These are phyloP conservation scores for Hypoxylon fuscum DNA, from an alignment of 495 filamentous ascomycete species.

Conservation along the genomic window DNA sequence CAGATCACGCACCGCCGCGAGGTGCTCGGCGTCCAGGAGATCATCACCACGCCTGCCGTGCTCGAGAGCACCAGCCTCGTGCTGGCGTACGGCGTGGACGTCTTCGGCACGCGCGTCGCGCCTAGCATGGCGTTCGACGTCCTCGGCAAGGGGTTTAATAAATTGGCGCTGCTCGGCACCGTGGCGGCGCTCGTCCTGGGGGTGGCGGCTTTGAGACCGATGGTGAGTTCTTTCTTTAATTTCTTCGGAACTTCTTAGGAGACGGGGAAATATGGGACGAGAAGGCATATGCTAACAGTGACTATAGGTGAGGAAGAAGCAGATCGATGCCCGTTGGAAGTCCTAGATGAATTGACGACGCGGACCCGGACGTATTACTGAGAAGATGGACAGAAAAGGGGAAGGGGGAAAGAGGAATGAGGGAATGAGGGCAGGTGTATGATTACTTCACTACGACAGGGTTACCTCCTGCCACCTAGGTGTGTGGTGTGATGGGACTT, in stretches of 20 bases:
- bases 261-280: not conserved
- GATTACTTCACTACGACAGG: too few relatives aligned
- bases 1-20: conserved; percentile 84
- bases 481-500: too few relatives aligned
- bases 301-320: conserved; percentile 50
- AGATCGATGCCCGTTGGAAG: conserved; percentile 51
- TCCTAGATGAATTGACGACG: conserved; percentile 14
- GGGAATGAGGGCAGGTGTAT: too few relatives aligned
- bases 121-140: conserved; percentile 92
- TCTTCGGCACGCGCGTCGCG: conserved; percentile 85
- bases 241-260: not conserved
- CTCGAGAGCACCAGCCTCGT: conserved; percentile 96
- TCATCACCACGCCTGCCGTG: conserved; percentile 76
- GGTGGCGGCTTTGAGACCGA: conserved; percentile 79
- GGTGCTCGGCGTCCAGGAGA: conserved; percentile 74
- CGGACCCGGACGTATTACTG: too few relatives aligned
- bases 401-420: not conserved
- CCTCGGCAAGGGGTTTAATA: conserved; percentile 91
- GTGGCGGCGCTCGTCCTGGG: conserved; percentile 79
- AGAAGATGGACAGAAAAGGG: conserved; percentile 10
- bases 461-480: too few relatives aligned
- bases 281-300: conserved; percentile 3
- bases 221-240: conserved; percentile 67
- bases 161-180: conserved; percentile 82
- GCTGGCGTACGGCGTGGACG: conserved; percentile 86